phyloP scores from a whole-genome alignment of 805 yeast genomes.

The Ogataea paraovalis region DNA sequence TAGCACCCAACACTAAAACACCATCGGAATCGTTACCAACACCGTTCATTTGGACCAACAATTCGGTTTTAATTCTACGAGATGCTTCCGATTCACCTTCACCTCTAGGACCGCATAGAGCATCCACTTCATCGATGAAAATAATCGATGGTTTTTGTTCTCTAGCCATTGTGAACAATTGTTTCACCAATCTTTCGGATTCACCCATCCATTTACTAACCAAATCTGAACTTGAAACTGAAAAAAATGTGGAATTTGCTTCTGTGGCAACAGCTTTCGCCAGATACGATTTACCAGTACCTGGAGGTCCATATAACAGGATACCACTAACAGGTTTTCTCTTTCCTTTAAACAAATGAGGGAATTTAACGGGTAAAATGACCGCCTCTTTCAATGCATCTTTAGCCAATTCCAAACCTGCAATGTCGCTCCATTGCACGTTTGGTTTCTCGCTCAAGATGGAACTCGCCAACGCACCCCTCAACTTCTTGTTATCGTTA shows the following conservation, averaged over 20 bases:
- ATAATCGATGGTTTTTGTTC: conserved; percentile 94
- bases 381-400: conserved; percentile 98
- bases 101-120: conserved; percentile 96
- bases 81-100: conserved; percentile 97
- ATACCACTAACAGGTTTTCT: conserved; percentile 92
- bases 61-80: conserved; percentile 91
- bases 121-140: conserved; percentile 97
- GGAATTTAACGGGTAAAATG: conserved; percentile 91
- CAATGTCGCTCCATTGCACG: conserved; percentile 91
- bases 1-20: conserved; percentile 92
- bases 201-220: conserved; percentile 99
- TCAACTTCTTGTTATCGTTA: conserved; percentile 79
- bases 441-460: conserved; percentile 89
- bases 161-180: conserved; percentile 91
- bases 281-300: conserved; percentile 94
- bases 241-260: conserved; percentile 94
- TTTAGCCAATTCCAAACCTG: conserved; percentile 92
- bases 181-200: conserved; percentile 92
- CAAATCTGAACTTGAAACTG: conserved; percentile 92
- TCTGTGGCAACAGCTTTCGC: conserved; percentile 99
- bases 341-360: conserved; percentile 91
- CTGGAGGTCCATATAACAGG: conserved; percentile 87
- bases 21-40: conserved; percentile 95
- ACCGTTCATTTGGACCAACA: conserved; percentile 97
- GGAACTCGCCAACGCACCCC: conserved; percentile 90